Evolutionary conservation across 163 green algal species (phyloP).

Genomic region (Prototheca wickerhamii): DNA sequence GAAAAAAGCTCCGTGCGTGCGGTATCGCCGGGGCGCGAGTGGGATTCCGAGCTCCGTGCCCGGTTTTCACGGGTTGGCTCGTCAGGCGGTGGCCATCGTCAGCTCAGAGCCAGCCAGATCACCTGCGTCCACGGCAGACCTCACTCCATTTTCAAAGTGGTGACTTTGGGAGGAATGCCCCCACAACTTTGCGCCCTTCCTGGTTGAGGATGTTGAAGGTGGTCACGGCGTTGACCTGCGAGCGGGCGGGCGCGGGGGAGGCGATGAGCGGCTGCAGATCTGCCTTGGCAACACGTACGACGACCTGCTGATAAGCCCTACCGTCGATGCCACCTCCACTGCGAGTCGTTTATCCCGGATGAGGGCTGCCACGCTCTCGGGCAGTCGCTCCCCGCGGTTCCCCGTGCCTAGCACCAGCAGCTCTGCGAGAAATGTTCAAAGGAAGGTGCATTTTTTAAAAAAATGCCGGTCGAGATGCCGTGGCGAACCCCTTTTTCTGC

Average conservation of each 20-base stretch:
- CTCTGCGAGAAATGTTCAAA: conserved; percentile 8
- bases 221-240: conserved; percentile 25
- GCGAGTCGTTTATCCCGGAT: neutral
- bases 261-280: too few relatives aligned
- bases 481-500: neutral
- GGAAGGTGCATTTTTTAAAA: neutral
- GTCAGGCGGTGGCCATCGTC: too few relatives aligned
- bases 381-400: neutral
- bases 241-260: too few relatives aligned
- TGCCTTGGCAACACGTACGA: too few relatives aligned
- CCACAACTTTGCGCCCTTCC: conserved; percentile 37
- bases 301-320: too few relatives aligned
- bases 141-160: too few relatives aligned
- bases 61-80: too few relatives aligned
- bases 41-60: too few relatives aligned
- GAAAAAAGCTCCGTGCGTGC: too few relatives aligned
- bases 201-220: conserved; percentile 46
- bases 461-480: neutral
- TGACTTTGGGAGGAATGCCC: conserved; percentile 14
- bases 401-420: conserved; percentile 12
- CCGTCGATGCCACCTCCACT: conserved; percentile 8
- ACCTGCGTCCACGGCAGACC: too few relatives aligned
- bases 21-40: too few relatives aligned
- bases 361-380: neutral
- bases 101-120: too few relatives aligned